These are phyloP conservation scores for Discostella stelligera DNA, from an alignment of 352 stramenopile genomes.

Conservation along the genomic window DNA sequence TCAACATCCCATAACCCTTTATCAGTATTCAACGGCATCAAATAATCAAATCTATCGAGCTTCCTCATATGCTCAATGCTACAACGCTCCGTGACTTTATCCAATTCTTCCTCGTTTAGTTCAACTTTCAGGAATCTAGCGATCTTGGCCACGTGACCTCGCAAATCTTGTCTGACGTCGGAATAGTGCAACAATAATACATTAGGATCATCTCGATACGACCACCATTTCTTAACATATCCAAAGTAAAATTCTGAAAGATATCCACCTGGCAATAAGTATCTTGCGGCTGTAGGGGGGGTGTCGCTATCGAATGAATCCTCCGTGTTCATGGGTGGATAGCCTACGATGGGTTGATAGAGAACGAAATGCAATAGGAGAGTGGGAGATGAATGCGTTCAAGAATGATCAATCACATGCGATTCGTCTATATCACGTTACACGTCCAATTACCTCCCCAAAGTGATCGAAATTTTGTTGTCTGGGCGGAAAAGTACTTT, in stretches of 20 bases:
- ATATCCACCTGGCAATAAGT: conserved; percentile 31
- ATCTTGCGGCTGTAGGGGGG: conserved; percentile 21
- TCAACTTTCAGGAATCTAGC: conserved; percentile 47
- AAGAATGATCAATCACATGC: too few relatives aligned
- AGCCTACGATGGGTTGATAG: too few relatives aligned
- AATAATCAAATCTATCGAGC: conserved; percentile 37
- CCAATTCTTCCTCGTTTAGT: conserved; percentile 26
- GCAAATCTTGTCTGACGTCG: conserved; percentile 44
- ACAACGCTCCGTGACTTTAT: conserved; percentile 35
- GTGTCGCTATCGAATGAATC: background rate
- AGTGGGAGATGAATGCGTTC: too few relatives aligned
- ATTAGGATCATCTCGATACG: conserved; percentile 41
- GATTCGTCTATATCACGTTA: background rate
- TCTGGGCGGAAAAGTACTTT: conserved; percentile 44
- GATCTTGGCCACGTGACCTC: conserved; percentile 37
- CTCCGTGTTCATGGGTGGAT: conserved; percentile 22
- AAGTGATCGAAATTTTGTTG: conserved; percentile 37
- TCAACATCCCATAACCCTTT: conserved; percentile 32
- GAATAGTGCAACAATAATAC: conserved; percentile 53
- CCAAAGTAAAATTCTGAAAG: conserved; percentile 39
- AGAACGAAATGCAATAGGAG: too few relatives aligned
- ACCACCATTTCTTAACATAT: conserved; percentile 45
- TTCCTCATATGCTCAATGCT: conserved; percentile 53
- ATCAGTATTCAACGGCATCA: conserved; percentile 45
- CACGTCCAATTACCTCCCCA: conserved; percentile 37